phyloP scores from a whole-genome alignment of 1,284 basidiomycete genomes.

The Peniophora sp. region DNA sequence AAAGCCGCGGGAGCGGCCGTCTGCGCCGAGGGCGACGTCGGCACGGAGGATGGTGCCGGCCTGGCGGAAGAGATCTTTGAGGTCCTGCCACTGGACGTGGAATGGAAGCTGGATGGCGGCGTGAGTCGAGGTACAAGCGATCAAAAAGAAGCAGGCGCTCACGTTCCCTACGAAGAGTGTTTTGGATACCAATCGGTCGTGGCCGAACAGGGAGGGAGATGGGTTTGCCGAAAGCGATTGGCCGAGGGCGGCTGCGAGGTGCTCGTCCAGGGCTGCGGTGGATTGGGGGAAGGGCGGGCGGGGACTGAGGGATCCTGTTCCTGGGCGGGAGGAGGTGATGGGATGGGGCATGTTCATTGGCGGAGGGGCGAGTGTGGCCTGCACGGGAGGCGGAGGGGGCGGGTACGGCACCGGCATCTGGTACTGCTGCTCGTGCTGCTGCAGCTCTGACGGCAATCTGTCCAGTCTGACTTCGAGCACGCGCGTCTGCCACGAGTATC shows the following conservation, averaged over 20 bases:
- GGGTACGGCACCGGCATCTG: conserved; percentile 13
- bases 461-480: conserved; percentile 85
- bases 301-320: conserved; percentile 2
- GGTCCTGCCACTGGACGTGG: conserved; percentile 96
- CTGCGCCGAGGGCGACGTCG: conserved; percentile 81
- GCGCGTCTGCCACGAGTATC: conserved; percentile 88
- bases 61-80: conserved; percentile 88
- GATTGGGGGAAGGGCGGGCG: conserved; percentile 4
- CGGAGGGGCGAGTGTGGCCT: conserved; percentile 9
- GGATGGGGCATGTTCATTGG: background rate
- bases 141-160: conserved; percentile 19
- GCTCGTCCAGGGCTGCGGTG: conserved; percentile 7
- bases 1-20: conserved; percentile 82
- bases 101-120: conserved; percentile 69
- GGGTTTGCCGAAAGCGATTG: background rate
- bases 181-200: conserved; percentile 20
- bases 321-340: conserved; percentile 1
- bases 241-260: background rate
- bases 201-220: conserved; percentile 3
- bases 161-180: conserved; percentile 68
- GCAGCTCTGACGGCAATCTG: conserved; percentile 54
- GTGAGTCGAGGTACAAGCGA: conserved; percentile 7
- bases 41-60: conserved; percentile 84
- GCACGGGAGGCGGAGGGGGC: too few species aligned
- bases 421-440: conserved; percentile 8